Conservation (phyloP, 2,329 filamentous ascomycete species). For the Calonectria hongkongensis region DNA sequence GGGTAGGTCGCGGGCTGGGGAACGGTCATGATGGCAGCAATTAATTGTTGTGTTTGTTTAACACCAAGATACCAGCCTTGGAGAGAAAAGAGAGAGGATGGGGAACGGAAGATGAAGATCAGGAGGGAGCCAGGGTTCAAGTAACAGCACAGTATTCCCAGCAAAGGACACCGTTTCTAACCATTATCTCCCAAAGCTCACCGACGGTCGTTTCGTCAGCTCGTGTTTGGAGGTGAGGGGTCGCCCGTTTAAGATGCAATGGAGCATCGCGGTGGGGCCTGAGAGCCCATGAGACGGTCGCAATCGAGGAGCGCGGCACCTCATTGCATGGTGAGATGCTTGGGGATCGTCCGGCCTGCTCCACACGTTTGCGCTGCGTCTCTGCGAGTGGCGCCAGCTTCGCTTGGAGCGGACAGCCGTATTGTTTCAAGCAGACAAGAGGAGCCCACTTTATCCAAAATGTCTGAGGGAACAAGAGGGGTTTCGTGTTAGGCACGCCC, state of each 20-base stretch:
- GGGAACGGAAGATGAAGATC: not conserved
- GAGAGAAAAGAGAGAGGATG: not conserved
- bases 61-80: constrained; percentile 6
- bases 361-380: constrained; percentile 29
- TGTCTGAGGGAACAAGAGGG: constrained; percentile 32
- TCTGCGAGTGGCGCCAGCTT: constrained; percentile 20
- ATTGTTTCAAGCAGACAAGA: constrained; percentile 29
- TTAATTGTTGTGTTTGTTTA: not conserved
- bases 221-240: constrained; percentile 39
- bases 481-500: constrained; percentile 19
- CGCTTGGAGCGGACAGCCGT: constrained; percentile 24
- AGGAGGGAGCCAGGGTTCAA: constrained; percentile 15
- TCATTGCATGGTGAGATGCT: constrained; percentile 21
- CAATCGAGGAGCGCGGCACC: not conserved
- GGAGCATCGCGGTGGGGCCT: constrained; percentile 28
- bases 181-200: not conserved
- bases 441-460: constrained; percentile 23
- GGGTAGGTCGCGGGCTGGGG: constrained; percentile 67
- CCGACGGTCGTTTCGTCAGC: constrained; percentile 21
- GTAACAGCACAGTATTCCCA: constrained; percentile 16
- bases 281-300: constrained; percentile 27
- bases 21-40: constrained; percentile 45
- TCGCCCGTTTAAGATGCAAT: constrained; percentile 25
- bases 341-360: constrained; percentile 25
- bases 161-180: constrained; percentile 12